Base-by-base conservation (phyloP, 139 green algal species). In the Chlamydomonas applanata region DNA sequence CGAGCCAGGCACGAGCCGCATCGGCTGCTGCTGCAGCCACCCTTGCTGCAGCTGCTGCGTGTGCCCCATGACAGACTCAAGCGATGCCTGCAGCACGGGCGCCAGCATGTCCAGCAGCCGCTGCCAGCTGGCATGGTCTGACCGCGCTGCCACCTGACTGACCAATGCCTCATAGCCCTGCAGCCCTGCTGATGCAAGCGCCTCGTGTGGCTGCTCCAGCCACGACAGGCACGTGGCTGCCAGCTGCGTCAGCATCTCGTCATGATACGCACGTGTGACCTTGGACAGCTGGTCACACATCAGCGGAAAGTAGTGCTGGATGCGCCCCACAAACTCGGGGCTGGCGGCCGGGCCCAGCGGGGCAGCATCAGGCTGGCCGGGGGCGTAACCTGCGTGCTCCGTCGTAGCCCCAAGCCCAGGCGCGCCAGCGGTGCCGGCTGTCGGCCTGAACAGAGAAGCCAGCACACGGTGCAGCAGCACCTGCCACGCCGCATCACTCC, bases 401-500 rank as follows among this genome's bases (percentile, higher is more conserved):
- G n/a, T n/a, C n/a, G n/a, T n/a, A n/a, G n/a, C n/a, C n/a, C n/a
- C n/a, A n/a, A n/a, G n/a, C n/a, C n/a, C n/a, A n/a, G n/a, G n/a
- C n/a, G n/a, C n/a, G n/a, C n/a, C n/a, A n/a, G n/a, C n/a, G n/a
- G n/a, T n/a, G n/a, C 40, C 40, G 40, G 69, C 72, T 25, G 72
- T 74, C 56, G 82, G 57, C 1, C 66, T 32, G 35, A 82, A 69
- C 60, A 86, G 74, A 35, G 72, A 56, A 1, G 66, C 33, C 35
- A 89, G 59, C 16, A 85, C 69, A 0, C 60, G 63, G 9, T 77
- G 57, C 13, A 86, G 66, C 34, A 89, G 73, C 46, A 86, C 74
- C 0, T 72, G 69, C 87, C 87, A 92, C 20, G 77, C 83, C 30
- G 57, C 56, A 1, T 35, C 65, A 24, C 83, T 77, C 84, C 83